phyloP scores from a whole-genome alignment of 129 eudicot genomes.

The Solidago caesia region DNA sequence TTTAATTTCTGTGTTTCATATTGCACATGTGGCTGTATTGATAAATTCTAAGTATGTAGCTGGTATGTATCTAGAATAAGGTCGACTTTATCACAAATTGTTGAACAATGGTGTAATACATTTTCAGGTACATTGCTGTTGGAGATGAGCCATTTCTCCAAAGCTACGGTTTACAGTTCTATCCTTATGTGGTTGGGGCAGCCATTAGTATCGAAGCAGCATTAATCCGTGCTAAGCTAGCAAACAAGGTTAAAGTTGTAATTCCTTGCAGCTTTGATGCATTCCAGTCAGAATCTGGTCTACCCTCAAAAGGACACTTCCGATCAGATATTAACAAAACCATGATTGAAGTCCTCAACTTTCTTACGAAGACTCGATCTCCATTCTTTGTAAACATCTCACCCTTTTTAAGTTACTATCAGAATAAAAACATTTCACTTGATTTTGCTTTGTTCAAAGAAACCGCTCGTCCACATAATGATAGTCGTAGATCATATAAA shows the following conservation, averaged over 20 bases:
- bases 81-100: neutral
- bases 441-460: slow-evolving; percentile 68
- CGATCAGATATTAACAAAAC: slow-evolving; percentile 78
- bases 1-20: slow-evolving; percentile 1
- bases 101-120: slow-evolving; percentile 13
- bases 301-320: slow-evolving; percentile 69
- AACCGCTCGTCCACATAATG: slow-evolving; percentile 64
- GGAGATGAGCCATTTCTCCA: slow-evolving; percentile 88
- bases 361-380: slow-evolving; percentile 61
- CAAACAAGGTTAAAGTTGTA: slow-evolving; percentile 58
- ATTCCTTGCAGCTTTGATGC: slow-evolving; percentile 86
- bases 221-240: slow-evolving; percentile 60
- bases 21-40: neutral
- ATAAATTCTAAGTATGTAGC: neutral
- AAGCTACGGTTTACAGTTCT: slow-evolving; percentile 60
- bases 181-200: slow-evolving; percentile 83
- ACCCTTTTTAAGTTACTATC: slow-evolving; percentile 65
- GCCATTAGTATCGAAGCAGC: slow-evolving; percentile 85
- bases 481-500: slow-evolving; percentile 53
- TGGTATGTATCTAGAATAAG: neutral
- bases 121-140: slow-evolving; percentile 70
- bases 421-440: slow-evolving; percentile 70
- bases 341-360: slow-evolving; percentile 68
- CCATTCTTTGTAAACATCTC: slow-evolving; percentile 76
- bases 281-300: slow-evolving; percentile 61